These are phyloP conservation scores for Rhodotorula sp. DNA, from an alignment of 1,284 basidiomycete species.

Conservation along the genomic window DNA sequence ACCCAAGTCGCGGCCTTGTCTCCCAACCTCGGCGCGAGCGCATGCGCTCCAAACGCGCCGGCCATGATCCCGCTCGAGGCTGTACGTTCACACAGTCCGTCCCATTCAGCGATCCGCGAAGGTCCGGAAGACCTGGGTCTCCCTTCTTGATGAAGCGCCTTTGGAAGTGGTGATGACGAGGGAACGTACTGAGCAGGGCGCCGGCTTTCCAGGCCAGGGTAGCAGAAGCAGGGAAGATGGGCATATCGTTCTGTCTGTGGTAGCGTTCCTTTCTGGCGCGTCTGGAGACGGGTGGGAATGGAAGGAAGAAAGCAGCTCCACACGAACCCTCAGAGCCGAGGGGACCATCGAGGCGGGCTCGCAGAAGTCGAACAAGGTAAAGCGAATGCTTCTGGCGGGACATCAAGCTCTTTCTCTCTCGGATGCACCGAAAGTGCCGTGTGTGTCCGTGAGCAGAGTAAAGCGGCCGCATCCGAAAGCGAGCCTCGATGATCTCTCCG, in stretches of 20 bases:
- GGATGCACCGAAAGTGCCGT: too few relatives aligned
- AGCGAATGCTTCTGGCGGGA: too few relatives aligned
- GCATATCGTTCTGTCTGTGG: slow-evolving; percentile 4
- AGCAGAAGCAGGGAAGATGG: slow-evolving; percentile 28
- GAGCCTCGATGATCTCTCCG: too few relatives aligned
- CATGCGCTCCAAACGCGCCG: slow-evolving; percentile 36
- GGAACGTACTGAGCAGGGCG: slow-evolving; percentile 21
- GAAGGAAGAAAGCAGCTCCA: neutral
- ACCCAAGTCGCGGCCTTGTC: slow-evolving; percentile 40
- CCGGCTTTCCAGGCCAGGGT: slow-evolving; percentile 34
- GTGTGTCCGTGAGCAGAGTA: too few relatives aligned
- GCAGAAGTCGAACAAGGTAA: too few relatives aligned
- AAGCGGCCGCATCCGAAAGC: too few relatives aligned
- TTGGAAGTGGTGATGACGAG: neutral
- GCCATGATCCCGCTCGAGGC: slow-evolving; percentile 16
- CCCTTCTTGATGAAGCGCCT: neutral
- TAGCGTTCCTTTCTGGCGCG: too few relatives aligned
- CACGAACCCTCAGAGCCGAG: too few relatives aligned
- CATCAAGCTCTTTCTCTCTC: too few relatives aligned
- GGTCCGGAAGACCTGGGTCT: neutral
- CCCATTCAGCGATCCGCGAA: too few relatives aligned
- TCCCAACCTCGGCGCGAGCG: slow-evolving; percentile 30
- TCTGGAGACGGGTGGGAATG: neutral
- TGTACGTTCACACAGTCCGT: neutral
- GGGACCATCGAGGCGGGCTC: too few relatives aligned